phyloP scores from a whole-genome alignment of 805 yeast genomes.

The Naumovozyma baii region DNA sequence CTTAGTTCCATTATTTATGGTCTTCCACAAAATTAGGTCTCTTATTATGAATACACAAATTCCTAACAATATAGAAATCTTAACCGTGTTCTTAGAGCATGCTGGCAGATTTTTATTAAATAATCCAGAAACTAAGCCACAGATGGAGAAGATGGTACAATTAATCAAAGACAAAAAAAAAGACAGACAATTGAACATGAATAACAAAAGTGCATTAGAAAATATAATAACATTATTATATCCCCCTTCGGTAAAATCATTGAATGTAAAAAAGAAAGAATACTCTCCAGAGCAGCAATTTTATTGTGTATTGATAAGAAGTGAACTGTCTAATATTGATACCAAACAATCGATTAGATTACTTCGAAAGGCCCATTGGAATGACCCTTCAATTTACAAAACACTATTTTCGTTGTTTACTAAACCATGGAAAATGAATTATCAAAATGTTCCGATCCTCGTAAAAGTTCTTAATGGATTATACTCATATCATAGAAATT shows the following conservation, averaged over 20 bases:
- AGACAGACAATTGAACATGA: constrained; percentile 40
- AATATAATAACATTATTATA: constrained; percentile 45
- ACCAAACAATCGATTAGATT: constrained; percentile 30
- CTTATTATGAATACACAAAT: constrained; percentile 44
- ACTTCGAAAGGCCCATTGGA: constrained; percentile 40
- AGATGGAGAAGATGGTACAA: constrained; percentile 56
- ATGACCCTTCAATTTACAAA: constrained; percentile 28
- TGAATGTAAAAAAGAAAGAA: constrained; percentile 21
- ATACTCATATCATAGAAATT: constrained; percentile 29
- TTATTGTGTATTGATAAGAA: constrained; percentile 40
- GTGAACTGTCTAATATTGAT: constrained; percentile 38
- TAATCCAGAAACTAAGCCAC: constrained; percentile 43
- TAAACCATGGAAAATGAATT: constrained; percentile 52
- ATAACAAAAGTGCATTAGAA: constrained; percentile 50
- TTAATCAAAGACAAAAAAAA: constrained; percentile 43
- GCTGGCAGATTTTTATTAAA: constrained; percentile 58
- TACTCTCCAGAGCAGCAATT: constrained; percentile 39
- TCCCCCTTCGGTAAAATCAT: constrained; percentile 41
- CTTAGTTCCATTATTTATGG: constrained; percentile 57
- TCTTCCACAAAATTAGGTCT: constrained; percentile 62
- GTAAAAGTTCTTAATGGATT: constrained; percentile 39
- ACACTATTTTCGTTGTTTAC: constrained; percentile 38
- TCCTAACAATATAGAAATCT: constrained; percentile 55
- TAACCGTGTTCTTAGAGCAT: constrained; percentile 61
- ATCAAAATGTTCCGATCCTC: constrained; percentile 42